Evolutionary conservation across 2,329 filamentous ascomycete species (phyloP).

Genomic region (Talaromyces islandicus): DNA sequence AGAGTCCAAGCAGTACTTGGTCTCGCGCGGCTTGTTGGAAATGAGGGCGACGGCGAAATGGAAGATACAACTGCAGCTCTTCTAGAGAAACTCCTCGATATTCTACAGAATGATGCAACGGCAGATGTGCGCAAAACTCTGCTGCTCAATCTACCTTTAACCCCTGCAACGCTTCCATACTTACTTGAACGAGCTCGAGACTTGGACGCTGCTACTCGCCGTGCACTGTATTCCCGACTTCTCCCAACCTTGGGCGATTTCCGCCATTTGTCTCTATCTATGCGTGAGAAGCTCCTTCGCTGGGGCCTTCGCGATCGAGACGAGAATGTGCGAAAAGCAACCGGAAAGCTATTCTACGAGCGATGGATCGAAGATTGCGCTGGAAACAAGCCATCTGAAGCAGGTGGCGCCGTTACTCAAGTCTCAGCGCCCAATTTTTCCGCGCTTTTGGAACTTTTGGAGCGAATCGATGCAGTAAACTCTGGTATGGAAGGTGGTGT

Average conservation of each 20-base stretch:
- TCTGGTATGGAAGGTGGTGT: slow-evolving; percentile 86
- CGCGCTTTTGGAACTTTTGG: slow-evolving; percentile 82
- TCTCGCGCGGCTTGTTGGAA: slow-evolving; percentile 75
- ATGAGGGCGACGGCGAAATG: slow-evolving; percentile 61
- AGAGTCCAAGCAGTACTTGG: slow-evolving; percentile 88
- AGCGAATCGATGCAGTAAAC: slow-evolving; percentile 89
- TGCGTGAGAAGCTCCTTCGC: slow-evolving; percentile 89
- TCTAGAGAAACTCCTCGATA: slow-evolving; percentile 75
- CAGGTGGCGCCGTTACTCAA: slow-evolving; percentile 39
- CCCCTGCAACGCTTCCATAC: slow-evolving; percentile 74
- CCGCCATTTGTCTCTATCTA: slow-evolving; percentile 82
- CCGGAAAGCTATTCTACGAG: slow-evolving; percentile 82
- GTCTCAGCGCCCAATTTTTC: slow-evolving; percentile 64
- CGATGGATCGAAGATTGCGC: slow-evolving; percentile 98
- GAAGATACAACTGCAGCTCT: slow-evolving; percentile 64
- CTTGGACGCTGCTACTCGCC: slow-evolving; percentile 73
- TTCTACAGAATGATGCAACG: slow-evolving; percentile 88
- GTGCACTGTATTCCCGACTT: slow-evolving; percentile 79
- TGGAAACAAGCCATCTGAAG: slow-evolving; percentile 56
- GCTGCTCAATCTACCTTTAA: slow-evolving; percentile 82
- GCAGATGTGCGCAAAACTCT: slow-evolving; percentile 87
- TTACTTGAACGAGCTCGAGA: slow-evolving; percentile 88
- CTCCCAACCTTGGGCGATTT: slow-evolving; percentile 90
- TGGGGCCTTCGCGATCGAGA: slow-evolving; percentile 95
- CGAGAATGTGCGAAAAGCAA: slow-evolving; percentile 87